Percentiles rank a stretch among this genome's conserved stretches.
Conservation (phyloP, 306 rosid species). For the Sindora glabra region DNA sequence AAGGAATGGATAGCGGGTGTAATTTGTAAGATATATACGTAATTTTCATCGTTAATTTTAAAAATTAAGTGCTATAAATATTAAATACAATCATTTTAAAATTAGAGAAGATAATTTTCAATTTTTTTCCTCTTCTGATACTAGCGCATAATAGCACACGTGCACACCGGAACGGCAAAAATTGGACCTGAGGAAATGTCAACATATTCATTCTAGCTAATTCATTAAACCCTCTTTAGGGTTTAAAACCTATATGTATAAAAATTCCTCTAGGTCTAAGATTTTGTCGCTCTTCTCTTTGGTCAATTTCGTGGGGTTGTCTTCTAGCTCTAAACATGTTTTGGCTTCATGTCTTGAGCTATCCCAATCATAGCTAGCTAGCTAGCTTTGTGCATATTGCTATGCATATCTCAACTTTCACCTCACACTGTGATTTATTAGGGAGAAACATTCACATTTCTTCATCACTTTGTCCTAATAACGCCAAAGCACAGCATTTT, state of each 20-base stretch:
- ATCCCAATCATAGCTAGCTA: constrained; percentile 4
- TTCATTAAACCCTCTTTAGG: no score
- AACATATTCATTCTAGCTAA: no score
- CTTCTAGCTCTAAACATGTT: constrained; percentile 18
- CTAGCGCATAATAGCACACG: no score
- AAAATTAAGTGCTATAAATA: no score
- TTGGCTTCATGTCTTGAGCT: constrained; percentile 7
- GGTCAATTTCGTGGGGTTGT: constrained; percentile 27
- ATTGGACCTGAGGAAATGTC: not conserved
- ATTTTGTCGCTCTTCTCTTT: constrained; percentile 7
- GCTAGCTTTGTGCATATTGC: not conserved
- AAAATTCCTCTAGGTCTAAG: constrained; percentile 6
- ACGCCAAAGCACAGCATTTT: constrained; percentile 20
- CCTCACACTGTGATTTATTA: not conserved
- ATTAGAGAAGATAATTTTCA: no score
- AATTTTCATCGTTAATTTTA: no score
- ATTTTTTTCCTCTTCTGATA: no score
- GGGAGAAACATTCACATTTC: constrained; percentile 15
- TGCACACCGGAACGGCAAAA: constrained; percentile 8
- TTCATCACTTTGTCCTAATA: constrained; percentile 11
- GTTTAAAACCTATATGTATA: no score
- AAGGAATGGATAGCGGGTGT: no score
- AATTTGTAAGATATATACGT: no score
- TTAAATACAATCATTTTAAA: no score
- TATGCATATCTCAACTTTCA: constrained; percentile 2